A percentile compares a stretch with the other conserved stretches of the same genome.
These are phyloP conservation scores for Calonectria hongkongensis DNA, from an alignment of 2,329 filamentous ascomycete genomes.

Conservation along the genomic window DNA sequence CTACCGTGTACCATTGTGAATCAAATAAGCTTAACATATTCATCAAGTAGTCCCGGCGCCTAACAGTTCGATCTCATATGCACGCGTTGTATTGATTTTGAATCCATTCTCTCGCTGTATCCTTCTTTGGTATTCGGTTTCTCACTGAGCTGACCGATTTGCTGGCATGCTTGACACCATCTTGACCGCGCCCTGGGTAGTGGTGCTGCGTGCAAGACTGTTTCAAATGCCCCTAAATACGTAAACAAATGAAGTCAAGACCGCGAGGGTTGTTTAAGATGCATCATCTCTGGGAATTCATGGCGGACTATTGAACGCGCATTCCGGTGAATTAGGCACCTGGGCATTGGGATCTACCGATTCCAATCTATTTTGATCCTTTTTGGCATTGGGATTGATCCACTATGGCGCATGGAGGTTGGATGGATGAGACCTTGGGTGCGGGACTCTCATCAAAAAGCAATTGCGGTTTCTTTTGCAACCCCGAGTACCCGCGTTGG, in stretches of 20 bases:
- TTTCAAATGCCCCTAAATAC: conserved; percentile 19
- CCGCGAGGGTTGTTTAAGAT: neutral
- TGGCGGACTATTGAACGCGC: neutral
- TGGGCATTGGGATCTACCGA: conserved; percentile 11
- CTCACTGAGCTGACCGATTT: neutral
- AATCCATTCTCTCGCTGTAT: no score
- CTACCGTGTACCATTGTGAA: neutral
- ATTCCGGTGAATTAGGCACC: conserved; percentile 1
- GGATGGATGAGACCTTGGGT: conserved; percentile 11
- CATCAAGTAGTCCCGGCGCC: neutral
- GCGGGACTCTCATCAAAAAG: conserved; percentile 20
- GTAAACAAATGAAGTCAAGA: neutral
- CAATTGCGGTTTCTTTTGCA: neutral
- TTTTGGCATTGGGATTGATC: neutral
- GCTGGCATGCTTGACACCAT: neutral
- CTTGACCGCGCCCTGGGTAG: neutral
- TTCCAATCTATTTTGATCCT: neutral
- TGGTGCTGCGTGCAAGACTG: conserved; percentile 15
- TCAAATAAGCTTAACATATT: neutral
- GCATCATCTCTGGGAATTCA: neutral
- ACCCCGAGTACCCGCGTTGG: neutral
- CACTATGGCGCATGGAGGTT: conserved; percentile 20
- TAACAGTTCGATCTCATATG: neutral
- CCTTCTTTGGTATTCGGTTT: neutral
- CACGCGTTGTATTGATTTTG: neutral